Evolutionary conservation across 805 yeast species (phyloP), one percentile per base, ranked within the genome.

Genomic region (Candida hungchunana): DNA sequence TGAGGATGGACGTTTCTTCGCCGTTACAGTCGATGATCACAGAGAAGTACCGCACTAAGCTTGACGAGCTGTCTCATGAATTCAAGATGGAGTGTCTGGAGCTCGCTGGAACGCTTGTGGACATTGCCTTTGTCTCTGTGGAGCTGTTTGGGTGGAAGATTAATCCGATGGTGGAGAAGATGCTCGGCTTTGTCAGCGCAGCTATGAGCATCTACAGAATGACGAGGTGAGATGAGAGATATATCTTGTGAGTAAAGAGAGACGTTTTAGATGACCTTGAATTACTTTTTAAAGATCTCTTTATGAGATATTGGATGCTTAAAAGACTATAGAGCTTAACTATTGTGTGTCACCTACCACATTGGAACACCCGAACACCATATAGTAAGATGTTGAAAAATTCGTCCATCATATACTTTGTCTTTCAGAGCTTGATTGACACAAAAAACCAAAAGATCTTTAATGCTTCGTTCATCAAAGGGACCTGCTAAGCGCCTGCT

Each of bases 161-260:
- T 6, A 36, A 43, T 10, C 38, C 37, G 1, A 40, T 25, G 14
- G 12, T 47, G 18, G 51, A 47, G 35, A 46, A 30, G 22, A 10
- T 40, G 4, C 26, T 48, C 18, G 47, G 47, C 2, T 13, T 35
- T 4, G 23, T 47, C 9, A 37, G 44, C 26, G 39, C 48, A 4
- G 36, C 36, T 1, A 39, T 42, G 40, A 44, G 46, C 27, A n/a
- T 47, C 9, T 44, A 44, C 21, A 43, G 53, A 36, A 37, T 47
- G 40, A 16, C 39, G 5, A 34, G 36, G 7, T 38, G 22, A 32
- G 23, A 20, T 20, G 8, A 8, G 10, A 20, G 8, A 8, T 20
- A 8, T 11, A 20, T 20, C 11, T 20, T 11, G 11, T 11, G 23
- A 8, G n/a, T n/a, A n/a, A n/a, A n/a, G n/a, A n/a, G n/a, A n/a